Evolutionary conservation across 768 basidiomycete genomes (phyloP), one percentile per base, ranked within the genome.

Genomic region (Kwoniella mangroviensis): DNA sequence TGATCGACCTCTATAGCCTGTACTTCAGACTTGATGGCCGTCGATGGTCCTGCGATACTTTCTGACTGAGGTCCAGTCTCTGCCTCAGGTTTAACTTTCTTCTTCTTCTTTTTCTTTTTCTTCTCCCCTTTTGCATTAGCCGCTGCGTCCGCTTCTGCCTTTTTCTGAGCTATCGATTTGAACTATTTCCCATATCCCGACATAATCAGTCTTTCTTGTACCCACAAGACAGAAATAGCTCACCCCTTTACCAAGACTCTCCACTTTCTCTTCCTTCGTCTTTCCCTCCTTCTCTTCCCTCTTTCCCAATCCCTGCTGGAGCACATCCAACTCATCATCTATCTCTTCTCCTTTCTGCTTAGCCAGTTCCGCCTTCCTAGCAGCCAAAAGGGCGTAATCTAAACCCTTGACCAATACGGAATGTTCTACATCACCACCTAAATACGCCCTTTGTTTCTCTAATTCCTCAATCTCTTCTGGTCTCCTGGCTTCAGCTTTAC

Each of bases 361-460:
- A 15, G 77, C 83, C 11, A 83, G 68, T 49, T 90, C 89, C 3
- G 90, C 90, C 83, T 90, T 93, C 72, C 91, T 89, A 74, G 93
- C 91, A 77, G 93, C 91, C 17, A 97, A 86, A 7, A 97, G 87
- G 0, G 92, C 90, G 73, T 90, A 87, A 79, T 98, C 95, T 56
- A 98, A 89, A 69, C 84, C 84, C 78, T 94, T 96, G 52, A 94
- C 92, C 12, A 94, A 88, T 67, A 94, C 87, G 12, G 92, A 89
- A 80, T 95, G 93, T 68, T 91, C 87, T 52, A 89, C 88, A 80
- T 96, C 92, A 45, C 93, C 92, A 19, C 93, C 93, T 5, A 94
- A 87, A 67, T 91, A 92, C 67, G 85, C 86, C 43, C 93, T 86
- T 78, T 92, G 88, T 64, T 88, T 86, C 65, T 92, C 91, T 19